Conservation (phyloP, 768 basidiomycete species). For the Suillus occidentalis region DNA sequence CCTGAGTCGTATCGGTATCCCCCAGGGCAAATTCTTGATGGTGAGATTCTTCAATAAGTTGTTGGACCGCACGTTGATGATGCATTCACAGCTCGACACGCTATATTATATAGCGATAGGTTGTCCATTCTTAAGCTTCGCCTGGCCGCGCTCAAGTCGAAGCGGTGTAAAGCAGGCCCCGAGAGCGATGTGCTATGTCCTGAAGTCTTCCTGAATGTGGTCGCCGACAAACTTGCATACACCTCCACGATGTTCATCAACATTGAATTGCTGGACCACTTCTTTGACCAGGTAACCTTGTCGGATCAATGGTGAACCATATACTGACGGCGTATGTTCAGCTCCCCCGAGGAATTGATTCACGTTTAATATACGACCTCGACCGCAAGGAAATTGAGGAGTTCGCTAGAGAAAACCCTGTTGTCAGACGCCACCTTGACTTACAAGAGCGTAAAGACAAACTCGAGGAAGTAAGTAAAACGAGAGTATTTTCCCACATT, state of each 20-base stretch:
- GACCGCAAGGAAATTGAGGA: conserved; percentile 85
- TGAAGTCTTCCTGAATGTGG: conserved; percentile 94
- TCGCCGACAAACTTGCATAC: conserved; percentile 94
- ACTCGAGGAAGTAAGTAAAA: conserved; percentile 76
- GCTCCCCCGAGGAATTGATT: conserved; percentile 98
- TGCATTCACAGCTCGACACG: conserved; percentile 73
- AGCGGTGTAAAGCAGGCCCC: conserved; percentile 85
- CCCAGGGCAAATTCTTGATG: conserved; percentile 88
- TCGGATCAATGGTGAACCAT: not conserved
- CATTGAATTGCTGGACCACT: conserved; percentile 96
- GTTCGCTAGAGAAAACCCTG: conserved; percentile 95
- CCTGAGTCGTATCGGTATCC: conserved; percentile 87
- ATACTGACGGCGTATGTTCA: conserved; percentile 30
- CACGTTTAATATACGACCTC: conserved; percentile 88
- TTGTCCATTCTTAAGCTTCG: conserved; percentile 83
- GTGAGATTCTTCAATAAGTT: conserved; percentile 44
- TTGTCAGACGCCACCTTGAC: conserved; percentile 83
- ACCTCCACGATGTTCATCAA: conserved; percentile 99
- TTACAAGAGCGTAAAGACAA: conserved; percentile 97
- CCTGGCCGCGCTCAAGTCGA: conserved; percentile 81
- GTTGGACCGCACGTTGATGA: conserved; percentile 16
- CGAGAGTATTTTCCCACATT: conserved; percentile 2
- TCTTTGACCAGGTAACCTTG: conserved; percentile 87
- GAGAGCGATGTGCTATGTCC: conserved; percentile 91
- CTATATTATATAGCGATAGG: conserved; percentile 84